phyloP scores from a whole-genome alignment of 148 eudicot species.

The Rhododendron molle region DNA sequence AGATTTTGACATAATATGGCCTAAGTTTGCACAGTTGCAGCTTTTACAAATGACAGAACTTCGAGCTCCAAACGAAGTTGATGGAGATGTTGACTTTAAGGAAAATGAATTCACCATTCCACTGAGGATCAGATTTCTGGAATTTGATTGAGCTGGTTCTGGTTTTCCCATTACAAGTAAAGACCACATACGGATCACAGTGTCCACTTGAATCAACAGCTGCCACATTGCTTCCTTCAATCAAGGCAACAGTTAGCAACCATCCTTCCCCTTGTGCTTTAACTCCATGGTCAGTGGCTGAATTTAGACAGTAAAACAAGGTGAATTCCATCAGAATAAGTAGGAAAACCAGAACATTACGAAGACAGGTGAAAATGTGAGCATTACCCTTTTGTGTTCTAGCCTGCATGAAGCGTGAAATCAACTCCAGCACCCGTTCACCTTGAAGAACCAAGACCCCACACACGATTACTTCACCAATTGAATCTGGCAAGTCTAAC shows the following conservation, averaged over 20 bases:
- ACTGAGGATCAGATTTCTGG: constrained; percentile 83
- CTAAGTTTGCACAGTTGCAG: background rate
- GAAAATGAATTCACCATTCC: constrained; percentile 67
- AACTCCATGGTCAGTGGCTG: constrained; percentile 87
- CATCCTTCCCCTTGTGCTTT: constrained; percentile 98
- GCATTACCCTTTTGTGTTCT: constrained; percentile 78
- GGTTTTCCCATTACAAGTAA: constrained; percentile 84
- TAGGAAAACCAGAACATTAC: background rate
- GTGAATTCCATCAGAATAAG: background rate
- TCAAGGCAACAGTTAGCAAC: constrained; percentile 93
- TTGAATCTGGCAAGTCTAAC: constrained; percentile 93
- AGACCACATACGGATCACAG: constrained; percentile 92
- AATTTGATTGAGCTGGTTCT: constrained; percentile 96
- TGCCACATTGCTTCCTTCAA: constrained; percentile 89
- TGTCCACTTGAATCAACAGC: constrained; percentile 86
- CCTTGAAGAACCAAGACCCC: constrained; percentile 83
- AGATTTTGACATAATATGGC: background rate
- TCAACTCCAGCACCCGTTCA: constrained; percentile 53
- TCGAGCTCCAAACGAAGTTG: background rate
- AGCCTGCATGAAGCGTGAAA: constrained; percentile 90
- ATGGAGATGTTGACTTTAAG: background rate
- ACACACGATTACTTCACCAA: constrained; percentile 81
- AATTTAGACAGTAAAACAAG: constrained; percentile 13
- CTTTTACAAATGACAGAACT: background rate
- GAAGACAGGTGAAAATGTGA: constrained; percentile 1